Evolutionary conservation across 2,329 filamentous ascomycete species (phyloP).

Genomic region (Fusarium solani-melongenae): DNA sequence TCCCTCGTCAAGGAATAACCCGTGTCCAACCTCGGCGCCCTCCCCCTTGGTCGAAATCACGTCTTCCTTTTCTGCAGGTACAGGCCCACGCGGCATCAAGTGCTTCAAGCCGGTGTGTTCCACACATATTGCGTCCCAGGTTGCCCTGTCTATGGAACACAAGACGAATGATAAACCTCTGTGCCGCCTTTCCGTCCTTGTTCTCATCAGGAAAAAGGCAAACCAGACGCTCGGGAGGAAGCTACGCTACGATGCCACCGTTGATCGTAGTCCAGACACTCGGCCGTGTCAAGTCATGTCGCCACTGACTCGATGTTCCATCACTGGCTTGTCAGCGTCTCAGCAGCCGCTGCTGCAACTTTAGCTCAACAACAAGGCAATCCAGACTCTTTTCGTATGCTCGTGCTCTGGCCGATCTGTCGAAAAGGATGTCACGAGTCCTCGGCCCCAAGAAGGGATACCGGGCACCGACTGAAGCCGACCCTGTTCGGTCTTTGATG

Average conservation of each 20-base stretch:
- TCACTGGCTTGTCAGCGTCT: neutral
- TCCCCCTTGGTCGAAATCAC: neutral
- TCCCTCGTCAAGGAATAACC: neutral
- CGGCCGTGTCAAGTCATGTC: slow-evolving; percentile 16
- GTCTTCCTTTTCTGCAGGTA: slow-evolving; percentile 6
- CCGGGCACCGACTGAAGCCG: slow-evolving; percentile 13
- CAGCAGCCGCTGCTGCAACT: neutral
- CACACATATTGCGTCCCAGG: slow-evolving; percentile 38
- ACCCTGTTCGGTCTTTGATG: slow-evolving; percentile 9
- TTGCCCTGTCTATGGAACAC: slow-evolving; percentile 20
- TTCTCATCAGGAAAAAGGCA: neutral
- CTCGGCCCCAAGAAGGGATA: slow-evolving; percentile 9
- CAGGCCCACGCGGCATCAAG: slow-evolving; percentile 20
- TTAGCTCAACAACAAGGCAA: neutral
- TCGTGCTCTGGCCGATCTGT: neutral
- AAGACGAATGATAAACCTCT: slow-evolving; percentile 1
- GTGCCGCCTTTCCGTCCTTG: neutral
- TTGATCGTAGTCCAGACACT: slow-evolving; percentile 12
- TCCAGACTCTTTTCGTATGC: neutral
- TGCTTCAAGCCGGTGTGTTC: slow-evolving; percentile 30
- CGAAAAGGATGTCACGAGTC: neutral
- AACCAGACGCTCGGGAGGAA: neutral
- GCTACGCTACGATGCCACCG: neutral
- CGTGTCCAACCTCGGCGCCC: neutral
- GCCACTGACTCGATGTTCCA: slow-evolving; percentile 8